Base-by-base conservation (phyloP, 257 asterid genomes). In the Scutellaria minor region DNA sequence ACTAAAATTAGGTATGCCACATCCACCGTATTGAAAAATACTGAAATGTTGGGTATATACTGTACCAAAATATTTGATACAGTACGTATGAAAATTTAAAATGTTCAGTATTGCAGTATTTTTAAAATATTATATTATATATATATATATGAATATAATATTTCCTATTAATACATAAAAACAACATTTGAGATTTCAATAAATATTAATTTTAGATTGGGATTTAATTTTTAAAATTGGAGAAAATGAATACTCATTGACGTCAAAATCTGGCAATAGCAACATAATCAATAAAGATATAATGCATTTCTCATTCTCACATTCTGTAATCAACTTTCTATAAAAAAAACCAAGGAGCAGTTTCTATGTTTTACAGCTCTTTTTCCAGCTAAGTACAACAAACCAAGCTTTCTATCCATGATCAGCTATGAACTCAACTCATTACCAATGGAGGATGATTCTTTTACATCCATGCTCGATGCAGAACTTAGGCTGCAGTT, bases 401-500 rank as follows among this genome's bases (percentile, higher is more conserved):
- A 58, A 70, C 71, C 70, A 64, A 53, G 35, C 64, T 27, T 27
- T 64, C 86, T 27, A 27, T 41, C 63, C 15, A 15, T 51, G 0
- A 78, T 75, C 12, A 48, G 70, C 48, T 72, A 55, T 5, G 75
- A 42, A 77, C 66, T 68, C 35, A 57, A 68, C 52, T 74, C 82
- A 2, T 31, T 31, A 31, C 37, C 37, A 31, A 31, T 31, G 37
- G 37, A 31, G 37, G 37, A 66, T 20, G 76, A 50, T 40, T 74
- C 87, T 79, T 71, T 75, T 37, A 50, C 80, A 52, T 53, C 82
- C 40, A 64, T 12, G 55, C 68, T 71, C 66, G 39, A 31, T 48
- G 81, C 85, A 13, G 87, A 74, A 73, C 79, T 85, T 44, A 66
- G 60, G 53, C 83, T 81, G 41, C 78, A 66, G 65, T 66, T 77